phyloP scores from a whole-genome alignment of 2,329 filamentous ascomycete species.

The Botryotinia globosa region DNA sequence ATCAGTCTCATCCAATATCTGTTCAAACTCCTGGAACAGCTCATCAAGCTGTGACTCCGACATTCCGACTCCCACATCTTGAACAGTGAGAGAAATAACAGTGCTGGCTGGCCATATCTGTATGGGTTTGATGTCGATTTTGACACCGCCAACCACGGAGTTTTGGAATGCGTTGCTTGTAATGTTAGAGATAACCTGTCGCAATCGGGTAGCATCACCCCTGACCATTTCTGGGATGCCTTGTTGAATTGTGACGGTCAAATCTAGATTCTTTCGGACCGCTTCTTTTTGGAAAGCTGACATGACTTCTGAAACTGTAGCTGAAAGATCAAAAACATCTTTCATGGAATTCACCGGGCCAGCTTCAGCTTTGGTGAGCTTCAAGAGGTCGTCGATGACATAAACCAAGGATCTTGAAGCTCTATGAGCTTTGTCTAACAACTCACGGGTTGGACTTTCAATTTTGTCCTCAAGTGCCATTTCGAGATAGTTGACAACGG shows the following conservation, averaged over 20 bases:
- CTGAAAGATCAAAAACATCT: slow-evolving; percentile 70
- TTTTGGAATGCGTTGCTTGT: slow-evolving; percentile 31
- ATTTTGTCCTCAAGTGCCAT: slow-evolving; percentile 80
- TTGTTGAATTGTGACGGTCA: slow-evolving; percentile 26
- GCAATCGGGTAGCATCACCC: slow-evolving; percentile 27
- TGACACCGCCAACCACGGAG: slow-evolving; percentile 26
- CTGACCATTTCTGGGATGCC: slow-evolving; percentile 27
- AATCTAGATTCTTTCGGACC: slow-evolving; percentile 41
- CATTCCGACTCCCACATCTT: slow-evolving; percentile 29
- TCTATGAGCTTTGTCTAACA: slow-evolving; percentile 78
- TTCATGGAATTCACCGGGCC: slow-evolving; percentile 76
- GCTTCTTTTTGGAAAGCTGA: slow-evolving; percentile 72
- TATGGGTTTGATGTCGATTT: slow-evolving; percentile 28
- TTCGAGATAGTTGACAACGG: slow-evolving; percentile 92
- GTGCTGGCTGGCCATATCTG: slow-evolving; percentile 18
- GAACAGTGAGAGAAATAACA: slow-evolving; percentile 27
- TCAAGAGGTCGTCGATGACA: slow-evolving; percentile 87
- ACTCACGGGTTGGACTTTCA: slow-evolving; percentile 80
- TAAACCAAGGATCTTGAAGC: slow-evolving; percentile 91
- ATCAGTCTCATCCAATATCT: slow-evolving; percentile 50
- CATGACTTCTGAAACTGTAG: slow-evolving; percentile 71
- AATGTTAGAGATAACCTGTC: slow-evolving; percentile 30
- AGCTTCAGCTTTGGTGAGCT: slow-evolving; percentile 84
- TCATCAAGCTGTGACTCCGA: slow-evolving; percentile 48
- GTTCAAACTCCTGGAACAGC: slow-evolving; percentile 57